Evolutionary conservation across 2,329 filamentous ascomycete species (phyloP).

Genomic region (Acephala macrosclerotiorum): DNA sequence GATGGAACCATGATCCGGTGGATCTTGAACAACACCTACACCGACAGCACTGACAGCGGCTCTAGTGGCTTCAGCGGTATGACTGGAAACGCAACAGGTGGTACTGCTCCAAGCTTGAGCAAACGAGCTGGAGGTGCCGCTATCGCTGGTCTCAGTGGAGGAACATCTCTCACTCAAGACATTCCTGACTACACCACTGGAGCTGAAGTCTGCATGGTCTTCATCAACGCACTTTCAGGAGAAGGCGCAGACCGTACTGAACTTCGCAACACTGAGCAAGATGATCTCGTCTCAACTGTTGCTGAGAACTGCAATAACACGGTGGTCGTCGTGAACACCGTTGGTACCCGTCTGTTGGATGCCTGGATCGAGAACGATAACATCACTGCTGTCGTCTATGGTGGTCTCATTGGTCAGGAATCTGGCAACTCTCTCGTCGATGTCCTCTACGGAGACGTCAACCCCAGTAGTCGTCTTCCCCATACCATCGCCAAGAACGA

Average conservation of each 20-base stretch:
- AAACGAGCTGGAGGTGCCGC: conserved; percentile 4
- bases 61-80: neutral
- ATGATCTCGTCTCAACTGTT: conserved; percentile 51
- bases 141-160: conserved; percentile 14
- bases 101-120: neutral
- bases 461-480: conserved; percentile 78
- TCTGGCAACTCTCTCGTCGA: conserved; percentile 79
- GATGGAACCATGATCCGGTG: conserved; percentile 64
- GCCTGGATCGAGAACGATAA: conserved; percentile 78
- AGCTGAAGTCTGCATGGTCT: conserved; percentile 61
- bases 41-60: conserved; percentile 10
- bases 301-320: conserved; percentile 61
- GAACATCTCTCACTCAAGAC: conserved; percentile 46
- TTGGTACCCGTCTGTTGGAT: conserved; percentile 74
- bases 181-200: conserved; percentile 66
- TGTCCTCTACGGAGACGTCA: conserved; percentile 79
- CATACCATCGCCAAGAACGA: conserved; percentile 73
- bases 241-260: conserved; percentile 72
- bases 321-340: conserved; percentile 71
- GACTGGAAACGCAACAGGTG: neutral
- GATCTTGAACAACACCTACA: conserved; percentile 50
- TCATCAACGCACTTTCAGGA: conserved; percentile 71
- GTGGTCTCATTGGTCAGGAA: conserved; percentile 81
- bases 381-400: conserved; percentile 82
- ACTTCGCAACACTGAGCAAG: conserved; percentile 52